These are phyloP conservation scores for Citrus trifoliata DNA, from an alignment of 345 rosid genomes.

Conservation along the genomic window DNA sequence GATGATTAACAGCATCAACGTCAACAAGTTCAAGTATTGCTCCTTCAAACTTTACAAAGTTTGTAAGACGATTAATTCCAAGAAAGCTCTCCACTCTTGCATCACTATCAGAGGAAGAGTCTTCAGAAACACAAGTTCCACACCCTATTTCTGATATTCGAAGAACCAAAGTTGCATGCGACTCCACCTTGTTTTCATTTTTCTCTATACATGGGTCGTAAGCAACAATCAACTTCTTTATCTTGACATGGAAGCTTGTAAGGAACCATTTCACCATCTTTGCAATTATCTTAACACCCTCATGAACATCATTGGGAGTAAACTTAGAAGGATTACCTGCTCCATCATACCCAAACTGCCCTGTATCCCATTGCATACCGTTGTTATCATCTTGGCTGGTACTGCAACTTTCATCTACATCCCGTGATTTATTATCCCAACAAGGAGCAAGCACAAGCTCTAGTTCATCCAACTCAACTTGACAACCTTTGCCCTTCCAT, in stretches of 20 bases:
- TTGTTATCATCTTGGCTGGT: conserved; percentile 28
- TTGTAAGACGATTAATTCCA: conserved; percentile 63
- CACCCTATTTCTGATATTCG: conserved; percentile 67
- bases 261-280: conserved; percentile 93
- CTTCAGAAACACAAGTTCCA: conserved; percentile 73
- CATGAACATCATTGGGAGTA: conserved; percentile 66
- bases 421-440: conserved; percentile 22
- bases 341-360: conserved; percentile 32
- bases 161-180: conserved; percentile 52
- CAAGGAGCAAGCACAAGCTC: conserved; percentile 77
- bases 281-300: conserved; percentile 95
- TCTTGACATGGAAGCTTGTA: conserved; percentile 70
- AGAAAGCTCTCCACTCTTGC: conserved; percentile 50
- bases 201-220: conserved; percentile 56
- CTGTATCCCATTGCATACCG: conserved; percentile 23
- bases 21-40: conserved; percentile 74
- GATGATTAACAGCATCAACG: conserved; percentile 38
- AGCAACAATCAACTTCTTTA: conserved; percentile 74
- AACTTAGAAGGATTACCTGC: conserved; percentile 32
- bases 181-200: conserved; percentile 27
- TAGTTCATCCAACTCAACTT: conserved; percentile 85
- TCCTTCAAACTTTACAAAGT: conserved; percentile 76
- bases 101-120: conserved; percentile 27
- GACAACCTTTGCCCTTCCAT: conserved; percentile 75
- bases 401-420: conserved; percentile 31